Percentiles rank a stretch among this genome's conserved stretches.
Conservation (phyloP, 495 filamentous ascomycete genomes). For the Acidomyces sp. region DNA sequence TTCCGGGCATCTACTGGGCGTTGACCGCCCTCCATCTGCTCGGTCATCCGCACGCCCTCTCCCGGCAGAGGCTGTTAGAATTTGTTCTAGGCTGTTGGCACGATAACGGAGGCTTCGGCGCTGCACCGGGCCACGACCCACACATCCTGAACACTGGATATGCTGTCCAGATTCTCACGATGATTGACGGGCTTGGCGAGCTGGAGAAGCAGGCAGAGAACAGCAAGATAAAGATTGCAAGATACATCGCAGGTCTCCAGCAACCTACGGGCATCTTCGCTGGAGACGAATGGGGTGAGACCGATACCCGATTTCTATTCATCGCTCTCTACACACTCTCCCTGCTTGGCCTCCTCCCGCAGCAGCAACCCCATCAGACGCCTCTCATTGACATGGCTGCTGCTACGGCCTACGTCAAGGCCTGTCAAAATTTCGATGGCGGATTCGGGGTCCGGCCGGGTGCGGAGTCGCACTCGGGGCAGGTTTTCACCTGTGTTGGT, state of each 20-base stretch:
- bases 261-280: constrained; percentile 76
- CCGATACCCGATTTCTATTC: constrained; percentile 88
- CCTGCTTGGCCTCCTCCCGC: constrained; percentile 52
- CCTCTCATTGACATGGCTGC: constrained; percentile 58
- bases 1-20: constrained; percentile 96
- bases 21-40: constrained; percentile 79
- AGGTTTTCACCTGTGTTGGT: constrained; percentile 90
- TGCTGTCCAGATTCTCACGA: constrained; percentile 80
- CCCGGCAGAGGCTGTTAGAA: constrained; percentile 67
- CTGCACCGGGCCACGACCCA: constrained; percentile 84
- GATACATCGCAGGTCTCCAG: constrained; percentile 72
- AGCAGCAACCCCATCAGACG: constrained; percentile 5
- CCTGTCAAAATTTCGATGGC: constrained; percentile 84
- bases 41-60: constrained; percentile 62
- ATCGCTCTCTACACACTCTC: constrained; percentile 77
- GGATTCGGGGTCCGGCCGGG: constrained; percentile 81
- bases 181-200: constrained; percentile 69
- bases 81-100: constrained; percentile 88
- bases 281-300: constrained; percentile 93
- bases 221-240: constrained; percentile 56
- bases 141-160: constrained; percentile 93
- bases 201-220: constrained; percentile 54
- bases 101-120: constrained; percentile 79
- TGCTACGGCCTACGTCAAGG: constrained; percentile 61
- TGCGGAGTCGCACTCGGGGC: constrained; percentile 82